Conservation (phyloP, 2,329 filamentous ascomycete species). For the Xylariales sp. region DNA sequence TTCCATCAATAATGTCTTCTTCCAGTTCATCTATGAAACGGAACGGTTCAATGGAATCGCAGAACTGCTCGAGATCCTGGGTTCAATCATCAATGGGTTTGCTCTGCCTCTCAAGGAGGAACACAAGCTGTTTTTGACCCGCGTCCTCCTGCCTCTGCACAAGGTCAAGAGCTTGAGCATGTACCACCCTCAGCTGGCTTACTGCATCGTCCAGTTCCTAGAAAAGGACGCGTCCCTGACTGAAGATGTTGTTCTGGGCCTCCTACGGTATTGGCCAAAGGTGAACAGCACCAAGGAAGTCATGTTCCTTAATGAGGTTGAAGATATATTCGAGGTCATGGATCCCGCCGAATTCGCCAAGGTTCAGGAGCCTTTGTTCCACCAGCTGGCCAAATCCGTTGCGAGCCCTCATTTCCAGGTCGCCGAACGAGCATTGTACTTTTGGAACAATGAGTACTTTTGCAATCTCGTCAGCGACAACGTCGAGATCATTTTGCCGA, state of each 20-base stretch:
- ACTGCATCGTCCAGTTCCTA: conserved; percentile 97
- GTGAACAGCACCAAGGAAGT: conserved; percentile 99
- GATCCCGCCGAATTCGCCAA: conserved; percentile 98
- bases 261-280: conserved; percentile 97
- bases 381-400: conserved; percentile 95
- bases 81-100: conserved; percentile 98
- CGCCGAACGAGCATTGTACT: conserved; percentile 93
- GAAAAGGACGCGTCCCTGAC: conserved; percentile 97
- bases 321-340: conserved; percentile 99
- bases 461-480: conserved; percentile 99
- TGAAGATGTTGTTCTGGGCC: conserved; percentile 93
- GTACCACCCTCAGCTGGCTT: conserved; percentile 97
- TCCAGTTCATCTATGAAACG: conserved; percentile 98
- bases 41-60: conserved; percentile 98
- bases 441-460: conserved; percentile 99
- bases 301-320: conserved; percentile 98
- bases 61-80: conserved; percentile 91
- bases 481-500: conserved; percentile 94
- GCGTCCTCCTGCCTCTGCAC: conserved; percentile 88
- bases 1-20: conserved; percentile 99
- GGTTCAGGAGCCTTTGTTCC: conserved; percentile 95
- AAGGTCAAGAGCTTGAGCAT: conserved; percentile 99
- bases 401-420: conserved; percentile 99
- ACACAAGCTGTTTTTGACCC: conserved; percentile 94
- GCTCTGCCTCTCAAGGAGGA: conserved; percentile 95